A percentile compares a stretch with the other conserved stretches of the same genome.
Evolutionary conservation across 148 eudicot species (phyloP).

Genomic region (Chenopodium berlandieri): DNA sequence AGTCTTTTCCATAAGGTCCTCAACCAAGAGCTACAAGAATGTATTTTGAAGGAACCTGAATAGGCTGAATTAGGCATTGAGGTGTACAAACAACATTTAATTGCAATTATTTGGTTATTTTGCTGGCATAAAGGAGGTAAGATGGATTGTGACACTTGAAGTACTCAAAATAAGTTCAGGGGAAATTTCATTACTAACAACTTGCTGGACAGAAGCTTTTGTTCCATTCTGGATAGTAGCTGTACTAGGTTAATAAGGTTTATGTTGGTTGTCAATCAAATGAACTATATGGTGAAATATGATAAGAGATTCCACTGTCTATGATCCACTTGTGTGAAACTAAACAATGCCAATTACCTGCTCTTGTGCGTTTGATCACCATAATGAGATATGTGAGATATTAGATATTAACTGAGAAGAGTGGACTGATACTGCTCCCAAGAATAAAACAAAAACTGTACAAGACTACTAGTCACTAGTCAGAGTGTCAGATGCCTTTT

Average conservation of each 20-base stretch:
- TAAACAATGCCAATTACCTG: not conserved
- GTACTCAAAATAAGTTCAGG: no score
- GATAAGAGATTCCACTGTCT: not conserved
- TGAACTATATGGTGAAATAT: not conserved
- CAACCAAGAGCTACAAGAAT: not conserved
- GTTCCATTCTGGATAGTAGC: no score
- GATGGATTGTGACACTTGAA: no score
- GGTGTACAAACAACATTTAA: not conserved
- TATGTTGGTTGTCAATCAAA: no score
- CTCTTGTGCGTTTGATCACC: not conserved
- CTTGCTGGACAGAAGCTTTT: no score
- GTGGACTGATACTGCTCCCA: not conserved
- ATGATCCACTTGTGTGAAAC: not conserved
- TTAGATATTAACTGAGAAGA: not conserved
- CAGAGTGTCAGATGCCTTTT: no score
- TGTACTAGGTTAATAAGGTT: no score
- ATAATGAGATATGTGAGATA: not conserved
- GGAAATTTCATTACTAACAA: no score
- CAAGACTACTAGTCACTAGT: not conserved
- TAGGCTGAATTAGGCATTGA: not conserved
- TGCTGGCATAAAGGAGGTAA: no score
- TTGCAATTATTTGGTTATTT: no score
- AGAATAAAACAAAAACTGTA: not conserved
- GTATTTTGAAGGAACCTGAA: not conserved
- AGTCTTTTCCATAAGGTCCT: not conserved